A percentile compares a stretch with the other conserved stretches of the same genome.
Conservation (phyloP, 805 yeast genomes). For the Cyberlindnera meyerae region DNA sequence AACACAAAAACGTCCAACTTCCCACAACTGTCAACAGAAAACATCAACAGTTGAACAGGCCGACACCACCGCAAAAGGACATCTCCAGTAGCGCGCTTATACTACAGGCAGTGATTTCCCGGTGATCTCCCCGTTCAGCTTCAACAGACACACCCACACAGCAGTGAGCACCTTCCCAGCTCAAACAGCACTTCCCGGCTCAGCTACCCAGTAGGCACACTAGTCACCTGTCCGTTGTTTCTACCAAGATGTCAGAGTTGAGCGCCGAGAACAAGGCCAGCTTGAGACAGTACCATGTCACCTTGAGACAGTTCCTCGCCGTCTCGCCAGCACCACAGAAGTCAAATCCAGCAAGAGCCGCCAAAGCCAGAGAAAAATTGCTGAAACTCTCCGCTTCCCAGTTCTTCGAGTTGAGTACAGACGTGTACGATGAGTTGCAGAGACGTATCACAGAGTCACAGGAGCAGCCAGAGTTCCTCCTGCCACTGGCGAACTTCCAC, state of each 20-base stretch:
- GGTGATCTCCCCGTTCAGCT: too few species aligned
- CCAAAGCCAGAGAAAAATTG: slow-evolving; percentile 80
- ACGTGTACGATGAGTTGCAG: slow-evolving; percentile 87
- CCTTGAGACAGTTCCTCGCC: slow-evolving; percentile 24
- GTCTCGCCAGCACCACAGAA: slow-evolving; percentile 20
- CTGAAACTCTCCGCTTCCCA: slow-evolving; percentile 76
- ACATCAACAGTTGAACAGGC: not conserved
- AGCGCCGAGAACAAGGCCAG: slow-evolving; percentile 14
- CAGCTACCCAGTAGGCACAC: too few species aligned
- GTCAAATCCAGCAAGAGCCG: slow-evolving; percentile 48
- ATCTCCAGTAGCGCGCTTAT: too few species aligned
- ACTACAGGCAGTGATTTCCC: too few species aligned
- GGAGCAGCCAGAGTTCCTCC: slow-evolving; percentile 56
- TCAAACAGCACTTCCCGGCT: too few species aligned
- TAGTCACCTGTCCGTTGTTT: not conserved
- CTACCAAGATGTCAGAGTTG: slow-evolving; percentile 15
- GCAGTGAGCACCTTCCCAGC: too few species aligned
- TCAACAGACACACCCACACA: too few species aligned
- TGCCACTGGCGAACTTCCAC: slow-evolving; percentile 73
- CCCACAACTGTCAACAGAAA: too few species aligned
- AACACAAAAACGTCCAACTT: not conserved
- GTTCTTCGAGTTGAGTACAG: slow-evolving; percentile 86
- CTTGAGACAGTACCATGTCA: slow-evolving; percentile 18
- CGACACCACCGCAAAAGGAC: too few species aligned
- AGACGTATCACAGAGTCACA: slow-evolving; percentile 65